phyloP scores from a whole-genome alignment of 441 rosid genomes.

The California macrophylla region DNA sequence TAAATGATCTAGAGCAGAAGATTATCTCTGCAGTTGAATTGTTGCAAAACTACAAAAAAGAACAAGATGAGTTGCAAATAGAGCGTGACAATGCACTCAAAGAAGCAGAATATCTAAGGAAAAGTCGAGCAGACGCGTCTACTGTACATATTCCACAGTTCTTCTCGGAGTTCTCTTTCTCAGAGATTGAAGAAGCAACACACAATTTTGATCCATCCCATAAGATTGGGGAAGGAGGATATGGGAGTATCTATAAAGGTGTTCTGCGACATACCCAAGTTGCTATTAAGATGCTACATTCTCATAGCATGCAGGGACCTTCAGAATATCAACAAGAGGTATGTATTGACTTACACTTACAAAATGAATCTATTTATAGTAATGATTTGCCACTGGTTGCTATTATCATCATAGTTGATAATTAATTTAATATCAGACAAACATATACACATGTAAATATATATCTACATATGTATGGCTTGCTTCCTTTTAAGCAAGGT shows the following conservation, averaged over 20 bases:
- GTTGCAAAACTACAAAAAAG: conserved; percentile 54
- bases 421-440: too few species aligned
- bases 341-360: neutral
- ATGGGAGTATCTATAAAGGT: conserved; percentile 79
- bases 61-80: conserved; percentile 59
- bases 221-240: conserved; percentile 94
- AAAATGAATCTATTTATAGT: too few species aligned
- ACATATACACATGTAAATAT: too few species aligned
- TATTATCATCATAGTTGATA: too few species aligned
- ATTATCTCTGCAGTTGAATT: conserved; percentile 72
- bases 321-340: conserved; percentile 88
- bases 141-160: conserved; percentile 37
- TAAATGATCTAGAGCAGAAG: conserved; percentile 65
- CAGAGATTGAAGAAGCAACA: conserved; percentile 75
- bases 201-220: conserved; percentile 48
- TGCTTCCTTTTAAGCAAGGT: too few species aligned
- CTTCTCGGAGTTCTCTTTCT: conserved; percentile 59
- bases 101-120: conserved; percentile 78
- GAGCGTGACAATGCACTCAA: conserved; percentile 71
- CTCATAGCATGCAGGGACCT: conserved; percentile 77
- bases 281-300: conserved; percentile 67
- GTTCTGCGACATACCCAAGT: conserved; percentile 53
- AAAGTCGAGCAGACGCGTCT: conserved; percentile 50
- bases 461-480: too few species aligned
- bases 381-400: too few species aligned